These are phyloP conservation scores for Amoeboaphelidium protococcarum DNA, from an alignment of 371 early-diverging fungal species.

Conservation along the genomic window DNA sequence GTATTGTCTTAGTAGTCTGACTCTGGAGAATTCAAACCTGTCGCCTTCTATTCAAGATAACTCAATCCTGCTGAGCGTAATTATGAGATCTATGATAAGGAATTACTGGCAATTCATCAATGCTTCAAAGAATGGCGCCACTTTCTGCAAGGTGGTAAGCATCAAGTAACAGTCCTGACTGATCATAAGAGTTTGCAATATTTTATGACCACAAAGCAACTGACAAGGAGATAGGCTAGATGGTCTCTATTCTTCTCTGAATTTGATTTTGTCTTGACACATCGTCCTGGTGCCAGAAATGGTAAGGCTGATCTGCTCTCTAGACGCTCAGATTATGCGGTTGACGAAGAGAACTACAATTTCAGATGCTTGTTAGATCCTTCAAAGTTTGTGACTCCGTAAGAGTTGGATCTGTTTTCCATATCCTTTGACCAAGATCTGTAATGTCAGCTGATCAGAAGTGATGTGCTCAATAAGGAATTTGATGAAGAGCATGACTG, in stretches of 20 bases:
- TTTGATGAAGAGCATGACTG: too few species aligned
- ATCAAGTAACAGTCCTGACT: slow-evolving; percentile 11
- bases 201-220: slow-evolving; percentile 7
- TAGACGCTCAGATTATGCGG: slow-evolving; percentile 6
- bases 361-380: too few species aligned
- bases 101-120: slow-evolving; percentile 17
- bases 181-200: slow-evolving; percentile 21
- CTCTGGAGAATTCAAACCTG: slow-evolving; percentile 7
- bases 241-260: slow-evolving; percentile 12
- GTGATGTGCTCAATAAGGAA: too few species aligned
- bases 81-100: slow-evolving; percentile 20
- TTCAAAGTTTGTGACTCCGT: too few species aligned
- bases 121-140: slow-evolving; percentile 16
- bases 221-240: slow-evolving; percentile 13
- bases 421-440: too few species aligned
- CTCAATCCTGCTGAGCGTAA: slow-evolving; percentile 11
- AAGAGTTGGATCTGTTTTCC: too few species aligned
- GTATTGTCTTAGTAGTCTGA: slow-evolving; percentile 12
- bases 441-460: too few species aligned
- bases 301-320: slow-evolving; percentile 19
- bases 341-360: too few species aligned
- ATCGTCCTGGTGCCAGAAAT: slow-evolving; percentile 14
- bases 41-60: slow-evolving; percentile 15
- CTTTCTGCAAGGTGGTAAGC: slow-evolving; percentile 11
- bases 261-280: slow-evolving; percentile 11